Conservation (phyloP, 2,329 filamentous ascomycete species). For the Neonectria hederae region DNA sequence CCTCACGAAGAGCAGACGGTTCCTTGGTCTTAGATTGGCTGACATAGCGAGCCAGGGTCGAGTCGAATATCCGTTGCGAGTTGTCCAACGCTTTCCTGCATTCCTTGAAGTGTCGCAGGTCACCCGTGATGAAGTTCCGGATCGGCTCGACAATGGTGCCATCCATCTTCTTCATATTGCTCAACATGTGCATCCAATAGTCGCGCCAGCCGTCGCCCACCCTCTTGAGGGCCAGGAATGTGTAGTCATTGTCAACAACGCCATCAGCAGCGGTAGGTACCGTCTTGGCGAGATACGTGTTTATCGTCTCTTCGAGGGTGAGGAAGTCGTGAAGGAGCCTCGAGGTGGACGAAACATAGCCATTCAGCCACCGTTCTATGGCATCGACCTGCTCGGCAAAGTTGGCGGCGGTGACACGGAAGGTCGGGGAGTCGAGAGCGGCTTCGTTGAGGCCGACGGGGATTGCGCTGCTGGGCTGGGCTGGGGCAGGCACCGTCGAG, state of each 20-base stretch:
- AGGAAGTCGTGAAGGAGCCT: conserved; percentile 70
- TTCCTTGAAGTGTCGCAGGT: conserved; percentile 89
- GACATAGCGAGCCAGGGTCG: conserved; percentile 81
- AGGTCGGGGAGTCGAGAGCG: conserved; percentile 94
- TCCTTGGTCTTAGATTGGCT: conserved; percentile 93
- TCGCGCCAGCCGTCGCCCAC: conserved; percentile 88
- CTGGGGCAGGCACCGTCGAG: conserved; percentile 35
- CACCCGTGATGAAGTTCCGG: conserved; percentile 77
- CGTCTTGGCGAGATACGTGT: conserved; percentile 78
- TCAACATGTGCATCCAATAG: conserved; percentile 82
- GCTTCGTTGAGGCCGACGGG: conserved; percentile 94
- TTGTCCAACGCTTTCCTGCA: conserved; percentile 78
- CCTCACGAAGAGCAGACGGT: conserved; percentile 87
- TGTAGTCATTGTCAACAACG: conserved; percentile 94
- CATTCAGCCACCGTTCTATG: conserved; percentile 89
- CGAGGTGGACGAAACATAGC: conserved; percentile 62
- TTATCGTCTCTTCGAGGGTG: conserved; percentile 81
- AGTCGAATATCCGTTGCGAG: conserved; percentile 86
- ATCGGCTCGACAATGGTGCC: conserved; percentile 82
- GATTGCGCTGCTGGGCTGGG: conserved; percentile 47
- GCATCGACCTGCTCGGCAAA: conserved; percentile 92
- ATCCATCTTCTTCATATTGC: conserved; percentile 81
- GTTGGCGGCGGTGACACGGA: conserved; percentile 85
- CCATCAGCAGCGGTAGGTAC: conserved; percentile 84
- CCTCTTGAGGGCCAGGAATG: conserved; percentile 83